These are phyloP conservation scores for Huntiella savannae DNA, from an alignment of 2,329 filamentous ascomycete species.

Conservation along the genomic window DNA sequence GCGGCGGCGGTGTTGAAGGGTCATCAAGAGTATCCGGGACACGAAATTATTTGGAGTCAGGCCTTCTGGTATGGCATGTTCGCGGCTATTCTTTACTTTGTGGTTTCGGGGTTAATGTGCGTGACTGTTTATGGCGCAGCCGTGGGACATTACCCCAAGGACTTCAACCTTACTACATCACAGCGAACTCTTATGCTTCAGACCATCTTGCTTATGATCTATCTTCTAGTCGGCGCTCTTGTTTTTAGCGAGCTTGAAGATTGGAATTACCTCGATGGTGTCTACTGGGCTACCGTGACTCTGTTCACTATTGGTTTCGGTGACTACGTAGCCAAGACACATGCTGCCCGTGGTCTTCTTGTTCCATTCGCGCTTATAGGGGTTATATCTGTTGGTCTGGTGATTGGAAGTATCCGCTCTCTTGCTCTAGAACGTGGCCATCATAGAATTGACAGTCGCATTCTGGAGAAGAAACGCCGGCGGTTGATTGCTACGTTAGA, in stretches of 20 bases:
- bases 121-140: constrained; percentile 65
- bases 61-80: constrained; percentile 77
- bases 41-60: constrained; percentile 49
- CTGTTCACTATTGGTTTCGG: constrained; percentile 46
- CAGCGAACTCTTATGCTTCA: constrained; percentile 82
- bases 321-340: constrained; percentile 29
- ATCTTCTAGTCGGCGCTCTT: constrained; percentile 58
- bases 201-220: constrained; percentile 69
- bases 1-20: constrained; percentile 36
- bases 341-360: constrained; percentile 48
- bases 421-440: constrained; percentile 40
- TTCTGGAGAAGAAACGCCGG: constrained; percentile 40
- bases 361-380: constrained; percentile 72
- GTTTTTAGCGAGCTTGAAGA: constrained; percentile 54
- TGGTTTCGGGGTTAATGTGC: constrained; percentile 58
- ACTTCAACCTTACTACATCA: constrained; percentile 59
- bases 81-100: constrained; percentile 59
- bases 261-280: constrained; percentile 58
- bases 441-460: constrained; percentile 32
- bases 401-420: constrained; percentile 60
- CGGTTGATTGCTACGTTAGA: constrained; percentile 27
- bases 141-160: constrained; percentile 48
- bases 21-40: constrained; percentile 17
- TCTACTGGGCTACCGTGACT: constrained; percentile 64
- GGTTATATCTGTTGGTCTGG: constrained; percentile 66